Evolutionary conservation across 2,329 filamentous ascomycete genomes (phyloP).

Genomic region (Penicillium sp.): DNA sequence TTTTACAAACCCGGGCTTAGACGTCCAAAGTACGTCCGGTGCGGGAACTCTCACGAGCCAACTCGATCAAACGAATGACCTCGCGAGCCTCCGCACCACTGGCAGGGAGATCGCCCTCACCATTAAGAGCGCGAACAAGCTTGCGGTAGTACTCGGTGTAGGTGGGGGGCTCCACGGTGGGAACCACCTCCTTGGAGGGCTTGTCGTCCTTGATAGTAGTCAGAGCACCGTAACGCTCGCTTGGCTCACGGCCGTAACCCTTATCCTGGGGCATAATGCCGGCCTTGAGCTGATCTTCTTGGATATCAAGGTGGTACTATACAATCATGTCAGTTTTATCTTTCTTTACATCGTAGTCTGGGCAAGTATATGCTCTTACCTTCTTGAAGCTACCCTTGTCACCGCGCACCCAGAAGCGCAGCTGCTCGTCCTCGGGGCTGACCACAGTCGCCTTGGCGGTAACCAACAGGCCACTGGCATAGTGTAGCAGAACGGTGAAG

Average conservation of each 20-base stretch:
- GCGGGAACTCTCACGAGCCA: conserved; percentile 55
- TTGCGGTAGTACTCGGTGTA: conserved; percentile 67
- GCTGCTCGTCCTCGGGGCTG: conserved; percentile 67
- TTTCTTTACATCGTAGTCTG: neutral
- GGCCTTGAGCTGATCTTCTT: conserved; percentile 70
- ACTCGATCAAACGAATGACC: conserved; percentile 58
- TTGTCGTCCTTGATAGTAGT: conserved; percentile 57
- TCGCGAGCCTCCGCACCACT: conserved; percentile 54
- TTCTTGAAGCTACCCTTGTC: conserved; percentile 75
- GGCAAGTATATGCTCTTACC: conserved; percentile 38
- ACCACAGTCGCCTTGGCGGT: conserved; percentile 69
- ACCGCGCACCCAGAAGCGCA: conserved; percentile 75
- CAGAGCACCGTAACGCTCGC: conserved; percentile 58
- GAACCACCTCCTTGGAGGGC: conserved; percentile 52
- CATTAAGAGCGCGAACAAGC: conserved; percentile 54
- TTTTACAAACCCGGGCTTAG: conserved; percentile 18
- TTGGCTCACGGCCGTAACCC: conserved; percentile 65
- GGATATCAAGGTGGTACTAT: conserved; percentile 63
- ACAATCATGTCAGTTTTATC: neutral
- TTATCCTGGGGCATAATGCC: conserved; percentile 62
- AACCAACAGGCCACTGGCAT: conserved; percentile 62
- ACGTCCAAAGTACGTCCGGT: conserved; percentile 51
- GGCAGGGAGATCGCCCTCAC: conserved; percentile 55
- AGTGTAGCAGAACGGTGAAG: conserved; percentile 65
- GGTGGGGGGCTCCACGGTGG: conserved; percentile 64